Conservation (phyloP, 257 asterid genomes). For the Solanum tarapatanum region DNA sequence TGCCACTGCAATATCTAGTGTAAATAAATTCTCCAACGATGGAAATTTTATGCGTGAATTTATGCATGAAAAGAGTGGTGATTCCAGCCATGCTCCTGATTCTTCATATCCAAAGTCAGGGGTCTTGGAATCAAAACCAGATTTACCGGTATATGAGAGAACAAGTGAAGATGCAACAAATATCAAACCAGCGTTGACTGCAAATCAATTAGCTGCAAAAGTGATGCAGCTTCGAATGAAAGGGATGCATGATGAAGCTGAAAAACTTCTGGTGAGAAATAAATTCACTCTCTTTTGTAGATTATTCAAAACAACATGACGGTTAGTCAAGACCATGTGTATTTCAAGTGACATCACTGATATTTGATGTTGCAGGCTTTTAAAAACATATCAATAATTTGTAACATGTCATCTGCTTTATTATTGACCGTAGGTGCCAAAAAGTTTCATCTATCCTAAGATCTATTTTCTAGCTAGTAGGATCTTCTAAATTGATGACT, state of each 20-base stretch:
- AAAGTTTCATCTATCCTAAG: neutral
- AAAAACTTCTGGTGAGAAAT: slow-evolving; percentile 55
- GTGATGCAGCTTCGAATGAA: slow-evolving; percentile 89
- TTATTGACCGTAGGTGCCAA: neutral
- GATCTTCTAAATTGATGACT: neutral
- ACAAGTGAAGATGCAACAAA: slow-evolving; percentile 24
- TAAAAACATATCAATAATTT: neutral
- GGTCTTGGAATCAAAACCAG: slow-evolving; percentile 14
- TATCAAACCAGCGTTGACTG: slow-evolving; percentile 42
- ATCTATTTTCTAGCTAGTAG: neutral
- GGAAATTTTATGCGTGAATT: slow-evolving; percentile 63
- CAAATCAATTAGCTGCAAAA: slow-evolving; percentile 93
- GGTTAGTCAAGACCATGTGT: neutral
- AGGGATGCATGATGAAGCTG: slow-evolving; percentile 91
- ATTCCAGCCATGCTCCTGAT: slow-evolving; percentile 13
- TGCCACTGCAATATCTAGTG: slow-evolving; percentile 62
- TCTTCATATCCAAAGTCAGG: slow-evolving; percentile 18
- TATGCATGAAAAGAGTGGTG: slow-evolving; percentile 23
- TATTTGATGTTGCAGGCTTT: neutral
- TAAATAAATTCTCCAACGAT: slow-evolving; percentile 62
- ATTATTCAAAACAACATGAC: neutral
- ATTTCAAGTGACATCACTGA: neutral
- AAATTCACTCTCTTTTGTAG: neutral
- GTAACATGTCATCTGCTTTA: neutral
- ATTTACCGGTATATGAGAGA: slow-evolving; percentile 14